Evolutionary conservation across 257 asterid species (phyloP).

Genomic region (Nyctanthes arbortristis): DNA sequence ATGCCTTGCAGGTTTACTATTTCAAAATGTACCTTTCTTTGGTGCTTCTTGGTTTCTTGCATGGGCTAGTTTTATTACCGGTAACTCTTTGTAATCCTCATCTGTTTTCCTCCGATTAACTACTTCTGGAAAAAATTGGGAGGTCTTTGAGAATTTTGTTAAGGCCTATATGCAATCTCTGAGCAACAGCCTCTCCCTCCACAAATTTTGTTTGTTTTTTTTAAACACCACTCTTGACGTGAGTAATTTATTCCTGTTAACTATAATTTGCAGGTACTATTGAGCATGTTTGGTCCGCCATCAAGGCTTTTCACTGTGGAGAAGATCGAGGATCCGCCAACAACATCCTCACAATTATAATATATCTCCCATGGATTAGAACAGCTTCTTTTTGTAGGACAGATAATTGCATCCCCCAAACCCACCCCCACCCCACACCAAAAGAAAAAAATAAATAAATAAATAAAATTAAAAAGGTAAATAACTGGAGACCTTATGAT

Average conservation of each 20-base stretch:
- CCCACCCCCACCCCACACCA: no score
- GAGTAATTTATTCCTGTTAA: not conserved
- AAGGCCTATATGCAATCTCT: not conserved
- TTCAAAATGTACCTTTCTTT: constrained; percentile 89
- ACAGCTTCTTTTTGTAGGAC: constrained; percentile 14
- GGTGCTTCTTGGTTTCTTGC: constrained; percentile 93
- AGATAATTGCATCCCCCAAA: no score
- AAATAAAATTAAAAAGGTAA: no score
- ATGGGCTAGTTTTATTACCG: constrained; percentile 80
- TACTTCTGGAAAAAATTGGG: not conserved
- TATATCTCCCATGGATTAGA: constrained; percentile 12
- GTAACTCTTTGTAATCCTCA: constrained; percentile 34
- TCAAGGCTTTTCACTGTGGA: constrained; percentile 80
- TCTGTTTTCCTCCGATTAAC: not conserved
- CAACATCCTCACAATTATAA: constrained; percentile 74
- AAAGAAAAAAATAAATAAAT: no score
- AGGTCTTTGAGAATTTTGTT: not conserved
- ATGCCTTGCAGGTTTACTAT: constrained; percentile 75
- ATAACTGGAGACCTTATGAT: no score
- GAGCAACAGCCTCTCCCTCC: not conserved
- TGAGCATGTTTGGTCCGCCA: constrained; percentile 97
- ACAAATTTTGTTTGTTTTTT: not conserved
- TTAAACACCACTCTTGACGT: not conserved
- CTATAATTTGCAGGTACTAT: constrained; percentile 54
- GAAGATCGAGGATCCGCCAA: constrained; percentile 94